Conservation (phyloP, 139 green algal species). For the Micromonas pusilla region DNA sequence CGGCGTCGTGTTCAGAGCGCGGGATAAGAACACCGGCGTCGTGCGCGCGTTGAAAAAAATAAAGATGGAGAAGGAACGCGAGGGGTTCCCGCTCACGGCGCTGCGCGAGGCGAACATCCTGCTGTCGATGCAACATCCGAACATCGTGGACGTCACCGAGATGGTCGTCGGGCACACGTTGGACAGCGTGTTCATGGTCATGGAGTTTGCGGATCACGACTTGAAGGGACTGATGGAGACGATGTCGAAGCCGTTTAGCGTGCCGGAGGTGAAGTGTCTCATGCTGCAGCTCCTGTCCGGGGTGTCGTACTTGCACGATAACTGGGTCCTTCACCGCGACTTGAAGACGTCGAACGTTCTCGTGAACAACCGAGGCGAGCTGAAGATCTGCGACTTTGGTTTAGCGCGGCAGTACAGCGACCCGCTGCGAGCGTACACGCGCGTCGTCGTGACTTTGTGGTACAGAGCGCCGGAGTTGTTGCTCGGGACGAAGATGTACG, state of each 20-base stretch:
- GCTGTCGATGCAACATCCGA: constrained; percentile 80
- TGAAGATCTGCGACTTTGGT: constrained; percentile 99
- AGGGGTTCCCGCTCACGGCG: constrained; percentile 93
- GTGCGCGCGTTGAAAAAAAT: constrained; percentile 90
- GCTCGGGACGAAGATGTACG: constrained; percentile 70
- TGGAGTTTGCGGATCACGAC: constrained; percentile 98
- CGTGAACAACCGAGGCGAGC: constrained; percentile 83
- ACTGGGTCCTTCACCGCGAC: constrained; percentile 75
- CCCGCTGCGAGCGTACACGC: constrained; percentile 59
- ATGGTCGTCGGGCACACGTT: constrained; percentile 50
- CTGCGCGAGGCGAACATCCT: constrained; percentile 96
- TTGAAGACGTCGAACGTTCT: constrained; percentile 98
- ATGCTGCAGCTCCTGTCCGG: constrained; percentile 81
- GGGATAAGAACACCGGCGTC: constrained; percentile 57
- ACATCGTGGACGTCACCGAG: constrained; percentile 94
- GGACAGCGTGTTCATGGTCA: constrained; percentile 40
- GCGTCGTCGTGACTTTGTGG: constrained; percentile 76
- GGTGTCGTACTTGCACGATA: constrained; percentile 80
- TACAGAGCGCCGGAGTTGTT: constrained; percentile 81
- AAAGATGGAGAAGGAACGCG: constrained; percentile 86
- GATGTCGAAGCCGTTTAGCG: constrained; percentile 58
- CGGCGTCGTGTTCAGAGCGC: constrained; percentile 43
- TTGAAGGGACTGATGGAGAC: constrained; percentile 69
- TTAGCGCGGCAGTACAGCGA: constrained; percentile 72
- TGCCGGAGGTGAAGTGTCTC: constrained; percentile 72